Base-by-base conservation (phyloP, 805 yeast species). In the Ogataea henricii region DNA sequence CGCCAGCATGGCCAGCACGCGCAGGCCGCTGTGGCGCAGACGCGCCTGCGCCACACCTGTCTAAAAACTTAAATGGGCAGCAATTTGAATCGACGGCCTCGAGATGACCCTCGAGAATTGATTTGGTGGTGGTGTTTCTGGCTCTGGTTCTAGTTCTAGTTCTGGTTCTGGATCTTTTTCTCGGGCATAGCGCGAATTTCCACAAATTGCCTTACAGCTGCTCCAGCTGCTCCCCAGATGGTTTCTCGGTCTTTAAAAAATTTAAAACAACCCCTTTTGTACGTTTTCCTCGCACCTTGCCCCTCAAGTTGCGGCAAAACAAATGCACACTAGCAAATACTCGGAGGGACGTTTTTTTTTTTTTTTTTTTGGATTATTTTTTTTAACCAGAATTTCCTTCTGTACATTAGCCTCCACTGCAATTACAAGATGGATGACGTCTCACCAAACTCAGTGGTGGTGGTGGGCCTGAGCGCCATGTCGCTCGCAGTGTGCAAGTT, bases 381-480 rank as follows among this genome's bases (percentile, higher is more conserved):
- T n/a, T 8, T 34, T 18, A 9, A 10, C 12, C 23, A 17, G 4
- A 14, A 34, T 17, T 18, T 23, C 14, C 8, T 9, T 13, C 6
- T 6, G 14, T 27, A 12, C 4, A n/a, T n/a, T 25, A 27, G 43
- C 20, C 36, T 29, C 34, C 35, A 27, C 23, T 14, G n/a, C n/a
- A n/a, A n/a, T n/a, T 14, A 29, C 26, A 40, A 17, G n/a, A 33
- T 30, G 44, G 30, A 40, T 20, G 44, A 33, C 16, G 44, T 39
- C 13, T 39, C 42, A 42, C 41, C 37, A 10, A 46, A 39, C n/a
- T 38, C 45, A 3, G 41, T 49, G 5, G 48, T 49, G 17, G 38
- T 50, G 10, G 25, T 49, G 3, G 58, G 58, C 16, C 46, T 54
- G 21, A 50, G 46, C 26, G 46, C 48, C 4, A 40, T 53, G 30